A percentile compares a stretch with the other conserved stretches of the same genome.
Conservation (phyloP, 148 eudicot species). For the Hydrangea macrophylla region DNA sequence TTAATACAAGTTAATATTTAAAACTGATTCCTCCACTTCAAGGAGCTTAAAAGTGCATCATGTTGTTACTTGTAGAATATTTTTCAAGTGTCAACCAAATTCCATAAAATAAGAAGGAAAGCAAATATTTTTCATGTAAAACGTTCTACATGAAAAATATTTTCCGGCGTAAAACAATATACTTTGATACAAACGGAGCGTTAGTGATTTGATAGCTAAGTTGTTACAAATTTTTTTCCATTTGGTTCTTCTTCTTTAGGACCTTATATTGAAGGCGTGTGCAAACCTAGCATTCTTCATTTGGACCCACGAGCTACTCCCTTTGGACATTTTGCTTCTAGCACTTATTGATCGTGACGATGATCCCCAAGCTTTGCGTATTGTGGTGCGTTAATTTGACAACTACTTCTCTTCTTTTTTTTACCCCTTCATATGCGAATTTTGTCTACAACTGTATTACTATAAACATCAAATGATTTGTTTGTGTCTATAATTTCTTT, state of each 20-base stretch:
- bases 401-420: not conserved
- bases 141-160: no score
- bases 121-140: no score
- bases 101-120: no score
- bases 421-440: not conserved
- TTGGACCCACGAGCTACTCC: conserved; percentile 92
- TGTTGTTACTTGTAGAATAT: no score
- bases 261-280: conserved; percentile 76
- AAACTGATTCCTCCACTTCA: no score
- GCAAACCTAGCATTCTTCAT: conserved; percentile 75
- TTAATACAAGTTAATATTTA: no score
- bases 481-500: not conserved
- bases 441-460: not conserved
- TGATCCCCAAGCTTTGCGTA: conserved; percentile 89
- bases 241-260: conserved; percentile 45
- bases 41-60: no score
- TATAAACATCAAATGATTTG: not conserved
- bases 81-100: no score
- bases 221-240: no score
- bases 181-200: no score
- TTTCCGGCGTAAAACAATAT: no score
- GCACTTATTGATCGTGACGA: conserved; percentile 98
- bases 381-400: conserved; percentile 55
- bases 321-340: conserved; percentile 87
- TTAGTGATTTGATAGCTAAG: no score